Percentiles rank a stretch among this genome's conserved stretches.
Evolutionary conservation across 1,284 basidiomycete species (phyloP).

Genomic region (Trichosporon sp.): DNA sequence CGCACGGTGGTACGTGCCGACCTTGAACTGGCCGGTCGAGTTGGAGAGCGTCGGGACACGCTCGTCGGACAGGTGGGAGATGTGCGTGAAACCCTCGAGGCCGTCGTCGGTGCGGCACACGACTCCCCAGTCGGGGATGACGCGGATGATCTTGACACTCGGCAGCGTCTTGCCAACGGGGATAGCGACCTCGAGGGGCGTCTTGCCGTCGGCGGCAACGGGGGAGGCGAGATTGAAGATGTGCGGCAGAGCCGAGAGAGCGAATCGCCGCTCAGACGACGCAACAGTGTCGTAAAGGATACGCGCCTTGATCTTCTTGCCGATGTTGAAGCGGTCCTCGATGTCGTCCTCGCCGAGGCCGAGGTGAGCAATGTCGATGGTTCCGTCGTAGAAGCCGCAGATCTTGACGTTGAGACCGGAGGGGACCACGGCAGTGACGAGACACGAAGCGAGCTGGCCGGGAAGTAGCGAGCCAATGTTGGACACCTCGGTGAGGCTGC

Average conservation of each 20-base stretch:
- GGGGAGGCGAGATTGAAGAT: slow-evolving; percentile 63
- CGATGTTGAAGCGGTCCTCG: slow-evolving; percentile 69
- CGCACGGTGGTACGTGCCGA: slow-evolving; percentile 76
- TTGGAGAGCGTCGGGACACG: slow-evolving; percentile 74
- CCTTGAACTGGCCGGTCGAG: slow-evolving; percentile 75
- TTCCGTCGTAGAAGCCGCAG: slow-evolving; percentile 91
- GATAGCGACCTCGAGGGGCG: slow-evolving; percentile 63
- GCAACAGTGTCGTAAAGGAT: slow-evolving; percentile 80
- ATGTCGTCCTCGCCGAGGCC: slow-evolving; percentile 56
- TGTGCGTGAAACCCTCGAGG: slow-evolving; percentile 84
- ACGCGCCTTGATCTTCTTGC: slow-evolving; percentile 83
- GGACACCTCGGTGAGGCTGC: slow-evolving; percentile 72
- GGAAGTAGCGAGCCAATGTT: slow-evolving; percentile 82
- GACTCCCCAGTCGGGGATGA: slow-evolving; percentile 81
- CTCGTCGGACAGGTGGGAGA: slow-evolving; percentile 91
- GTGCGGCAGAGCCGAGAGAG: slow-evolving; percentile 75
- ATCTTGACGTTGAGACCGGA: slow-evolving; percentile 86
- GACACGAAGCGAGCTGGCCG: slow-evolving; percentile 78
- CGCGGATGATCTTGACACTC: slow-evolving; percentile 68
- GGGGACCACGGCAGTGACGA: slow-evolving; percentile 78
- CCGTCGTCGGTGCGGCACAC: slow-evolving; percentile 68
- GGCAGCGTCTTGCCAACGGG: slow-evolving; percentile 75
- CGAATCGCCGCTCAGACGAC: slow-evolving; percentile 73
- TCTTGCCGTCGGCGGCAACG: slow-evolving; percentile 45
- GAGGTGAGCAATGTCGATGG: slow-evolving; percentile 82